A percentile compares a stretch with the other conserved stretches of the same genome.
phyloP scores from a whole-genome alignment of 371 early-diverging fungal genomes.

The Mortierella sp. region DNA sequence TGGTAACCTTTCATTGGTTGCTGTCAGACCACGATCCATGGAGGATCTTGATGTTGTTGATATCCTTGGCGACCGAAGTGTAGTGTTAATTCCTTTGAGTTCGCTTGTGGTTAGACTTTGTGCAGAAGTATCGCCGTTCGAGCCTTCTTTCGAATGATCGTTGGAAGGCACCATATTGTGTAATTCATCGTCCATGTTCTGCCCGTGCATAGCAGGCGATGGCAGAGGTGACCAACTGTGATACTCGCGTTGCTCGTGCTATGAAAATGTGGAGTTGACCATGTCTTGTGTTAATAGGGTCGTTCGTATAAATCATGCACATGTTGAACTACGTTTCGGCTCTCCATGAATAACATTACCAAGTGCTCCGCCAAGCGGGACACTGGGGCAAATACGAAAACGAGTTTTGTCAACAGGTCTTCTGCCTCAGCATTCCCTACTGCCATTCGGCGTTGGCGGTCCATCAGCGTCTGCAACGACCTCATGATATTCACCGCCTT shows the following conservation, averaged over 20 bases:
- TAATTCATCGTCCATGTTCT: constrained; percentile 11
- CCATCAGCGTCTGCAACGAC: constrained; percentile 62
- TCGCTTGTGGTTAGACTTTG: constrained; percentile 1
- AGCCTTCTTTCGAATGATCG: constrained; percentile 12
- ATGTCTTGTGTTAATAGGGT: neutral
- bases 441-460: constrained; percentile 60
- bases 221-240: constrained; percentile 47
- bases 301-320: neutral
- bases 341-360: constrained; percentile 38
- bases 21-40: constrained; percentile 22
- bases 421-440: constrained; percentile 65
- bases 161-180: constrained; percentile 5
- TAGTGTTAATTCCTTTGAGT: neutral
- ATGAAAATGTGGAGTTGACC: neutral
- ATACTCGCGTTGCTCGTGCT: constrained; percentile 52
- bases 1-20: constrained; percentile 14
- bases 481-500: constrained; percentile 63
- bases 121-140: constrained; percentile 4
- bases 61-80: constrained; percentile 11
- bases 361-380: constrained; percentile 67
- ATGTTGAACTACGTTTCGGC: neutral
- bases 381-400: constrained; percentile 70
- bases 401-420: constrained; percentile 63
- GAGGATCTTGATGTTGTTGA: constrained; percentile 15
- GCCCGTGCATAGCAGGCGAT: constrained; percentile 39